Conservation (phyloP, 2,329 filamentous ascomycete genomes). For the Macrophomina phaseolina region DNA sequence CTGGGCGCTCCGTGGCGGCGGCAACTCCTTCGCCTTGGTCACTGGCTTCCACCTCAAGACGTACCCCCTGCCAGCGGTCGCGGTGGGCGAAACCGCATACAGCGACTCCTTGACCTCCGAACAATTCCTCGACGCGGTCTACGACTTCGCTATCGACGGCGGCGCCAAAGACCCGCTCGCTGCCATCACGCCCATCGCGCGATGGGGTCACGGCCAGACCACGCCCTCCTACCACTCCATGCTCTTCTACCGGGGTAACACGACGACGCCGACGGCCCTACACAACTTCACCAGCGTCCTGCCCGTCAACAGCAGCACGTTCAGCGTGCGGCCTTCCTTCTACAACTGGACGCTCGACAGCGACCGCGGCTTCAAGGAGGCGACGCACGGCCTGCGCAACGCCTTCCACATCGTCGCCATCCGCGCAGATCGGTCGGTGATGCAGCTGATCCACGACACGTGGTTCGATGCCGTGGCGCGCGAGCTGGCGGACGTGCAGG, state of each 20-base stretch:
- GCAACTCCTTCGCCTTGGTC: slow-evolving; percentile 36
- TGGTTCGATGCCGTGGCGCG: slow-evolving; percentile 28
- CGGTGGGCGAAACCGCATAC: slow-evolving; percentile 32
- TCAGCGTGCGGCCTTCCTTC: slow-evolving; percentile 26
- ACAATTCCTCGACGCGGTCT: slow-evolving; percentile 30
- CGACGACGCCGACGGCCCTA: slow-evolving; percentile 27
- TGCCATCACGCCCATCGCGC: slow-evolving; percentile 32
- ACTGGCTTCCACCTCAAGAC: slow-evolving; percentile 36
- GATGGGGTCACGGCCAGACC: slow-evolving; percentile 32
- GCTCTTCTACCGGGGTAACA: slow-evolving; percentile 33
- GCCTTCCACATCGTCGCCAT: slow-evolving; percentile 32
- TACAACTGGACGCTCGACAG: slow-evolving; percentile 30
- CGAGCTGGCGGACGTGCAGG: slow-evolving; percentile 28
- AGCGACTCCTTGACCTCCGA: slow-evolving; percentile 22
- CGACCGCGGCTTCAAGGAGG: slow-evolving; percentile 14
- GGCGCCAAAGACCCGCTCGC: slow-evolving; percentile 30
- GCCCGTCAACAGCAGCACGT: slow-evolving; percentile 29
- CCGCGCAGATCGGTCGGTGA: slow-evolving; percentile 28
- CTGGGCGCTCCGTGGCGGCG: slow-evolving; percentile 40
- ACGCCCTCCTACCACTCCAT: slow-evolving; percentile 31
- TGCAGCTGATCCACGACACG: slow-evolving; percentile 33
- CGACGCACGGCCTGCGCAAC: slow-evolving; percentile 30
- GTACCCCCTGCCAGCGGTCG: slow-evolving; percentile 32
- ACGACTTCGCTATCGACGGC: slow-evolving; percentile 30
- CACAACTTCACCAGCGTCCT: slow-evolving; percentile 29